Evolutionary conservation across 768 basidiomycete species (phyloP), one percentile per base, ranked within the genome.

Genomic region (Leucocoprinus sp.): DNA sequence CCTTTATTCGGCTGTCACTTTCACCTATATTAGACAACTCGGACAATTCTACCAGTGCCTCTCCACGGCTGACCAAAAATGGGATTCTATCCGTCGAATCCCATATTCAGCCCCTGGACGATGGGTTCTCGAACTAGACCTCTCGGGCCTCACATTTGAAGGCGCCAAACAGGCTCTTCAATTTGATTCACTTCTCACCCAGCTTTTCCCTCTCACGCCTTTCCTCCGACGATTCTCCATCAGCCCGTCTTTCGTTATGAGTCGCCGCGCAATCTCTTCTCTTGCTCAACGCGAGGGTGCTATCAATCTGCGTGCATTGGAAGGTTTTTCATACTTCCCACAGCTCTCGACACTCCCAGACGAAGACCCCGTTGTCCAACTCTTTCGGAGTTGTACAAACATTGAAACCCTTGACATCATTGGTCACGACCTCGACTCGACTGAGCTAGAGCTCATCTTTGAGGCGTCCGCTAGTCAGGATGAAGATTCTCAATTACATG

Each of bases 41-140:
- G 70, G 75, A 45, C 70, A 67, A 49, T 82, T 92, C 53, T 66
- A 74, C n/a, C 49, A 64, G n/a, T 68, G 66, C 18, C 70, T 93
- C 1, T 64, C 70, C 48, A 54, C 58, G 23, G 80, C 82, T 5
- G 91, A 95, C 50, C 71, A 76, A 53, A 75, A 74, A 56, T 95
- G 92, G 92, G 89, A 92, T 55, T 86, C 88, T 35, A 80, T 95
- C 46, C 78, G 87, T 42, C 75, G 92, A 40, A 90, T 87, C 52
- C 87, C 87, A 0, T 86, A 84, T 55, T 93, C 90, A 3, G 75
- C 84, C 0, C 92, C 92, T 1, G 92, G 92, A 22, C 74, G 92
- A 57, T 93, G 89, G 84, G 78, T 95, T 1, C 83, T 81, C 48
- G 61, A 59, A 8, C 68, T 96, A 18, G 84, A 95, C 60, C 64